phyloP scores from a whole-genome alignment of 2,329 filamentous ascomycete species.

The Paramyrothecium roridum region DNA sequence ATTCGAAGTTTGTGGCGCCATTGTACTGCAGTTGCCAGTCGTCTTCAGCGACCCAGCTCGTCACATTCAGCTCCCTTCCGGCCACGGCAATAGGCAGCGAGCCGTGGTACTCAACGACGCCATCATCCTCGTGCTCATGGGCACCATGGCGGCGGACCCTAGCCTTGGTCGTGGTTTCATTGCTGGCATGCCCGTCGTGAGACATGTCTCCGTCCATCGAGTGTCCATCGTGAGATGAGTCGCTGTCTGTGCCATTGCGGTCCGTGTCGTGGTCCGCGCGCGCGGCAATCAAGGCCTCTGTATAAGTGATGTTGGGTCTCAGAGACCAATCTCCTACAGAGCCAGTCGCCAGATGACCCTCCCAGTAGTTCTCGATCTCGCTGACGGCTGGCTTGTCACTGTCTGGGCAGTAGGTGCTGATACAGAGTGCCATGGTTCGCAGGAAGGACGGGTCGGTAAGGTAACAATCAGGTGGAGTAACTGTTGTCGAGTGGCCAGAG shows the following conservation, averaged over 20 bases:
- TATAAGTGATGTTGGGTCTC: slow-evolving; percentile 21
- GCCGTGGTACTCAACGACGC: slow-evolving; percentile 7
- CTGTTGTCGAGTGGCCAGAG: slow-evolving; percentile 14
- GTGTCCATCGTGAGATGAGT: background rate
- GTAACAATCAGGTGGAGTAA: slow-evolving; percentile 23
- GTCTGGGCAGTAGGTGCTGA: slow-evolving; percentile 24
- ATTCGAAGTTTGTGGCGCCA: slow-evolving; percentile 48
- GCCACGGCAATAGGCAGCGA: slow-evolving; percentile 17
- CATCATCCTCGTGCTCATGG: slow-evolving; percentile 2
- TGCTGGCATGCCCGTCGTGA: background rate
- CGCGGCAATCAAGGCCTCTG: slow-evolving; percentile 18
- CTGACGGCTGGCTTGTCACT: slow-evolving; percentile 13
- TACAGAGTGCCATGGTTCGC: slow-evolving; percentile 29
- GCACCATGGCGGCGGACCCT: slow-evolving; percentile 10
- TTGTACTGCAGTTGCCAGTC: slow-evolving; percentile 42
- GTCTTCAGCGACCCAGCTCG: slow-evolving; percentile 22
- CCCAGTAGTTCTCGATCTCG: slow-evolving; percentile 23
- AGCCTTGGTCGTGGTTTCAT: background rate
- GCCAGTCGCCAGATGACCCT: slow-evolving; percentile 21
- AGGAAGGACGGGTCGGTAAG: slow-evolving; percentile 23
- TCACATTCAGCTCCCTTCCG: slow-evolving; percentile 23
- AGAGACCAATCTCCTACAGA: slow-evolving; percentile 17
- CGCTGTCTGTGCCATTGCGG: background rate
- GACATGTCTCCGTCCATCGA: background rate
- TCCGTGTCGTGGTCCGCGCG: slow-evolving; percentile 14